phyloP scores from a whole-genome alignment of 768 basidiomycete genomes.

The Boletus reticulatus region DNA sequence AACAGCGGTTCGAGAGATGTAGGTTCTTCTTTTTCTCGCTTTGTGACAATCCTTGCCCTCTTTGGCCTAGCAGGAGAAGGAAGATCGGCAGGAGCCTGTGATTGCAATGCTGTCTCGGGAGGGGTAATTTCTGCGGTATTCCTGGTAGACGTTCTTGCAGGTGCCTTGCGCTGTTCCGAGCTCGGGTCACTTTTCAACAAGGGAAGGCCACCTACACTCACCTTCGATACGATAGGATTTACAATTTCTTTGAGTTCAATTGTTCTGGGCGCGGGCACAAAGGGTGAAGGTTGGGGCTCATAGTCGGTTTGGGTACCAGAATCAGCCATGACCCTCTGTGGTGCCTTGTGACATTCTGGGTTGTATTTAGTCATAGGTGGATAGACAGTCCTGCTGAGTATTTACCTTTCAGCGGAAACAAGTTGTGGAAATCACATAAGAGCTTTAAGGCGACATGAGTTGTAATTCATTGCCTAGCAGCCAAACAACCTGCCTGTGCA shows the following conservation, averaged over 20 bases:
- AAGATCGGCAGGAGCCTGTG: conserved; percentile 16
- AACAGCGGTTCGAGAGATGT: conserved; percentile 3
- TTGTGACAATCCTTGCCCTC: conserved; percentile 29
- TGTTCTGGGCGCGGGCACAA: conserved; percentile 9
- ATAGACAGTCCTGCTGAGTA: neutral
- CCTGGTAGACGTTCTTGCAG: conserved; percentile 17
- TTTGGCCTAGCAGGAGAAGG: conserved; percentile 29
- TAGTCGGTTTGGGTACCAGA: conserved; percentile 29
- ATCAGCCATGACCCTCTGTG: conserved; percentile 20
- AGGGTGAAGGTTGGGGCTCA: conserved; percentile 10
- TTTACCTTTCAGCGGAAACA: conserved; percentile 14
- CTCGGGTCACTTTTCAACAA: conserved; percentile 1
- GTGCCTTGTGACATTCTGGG: neutral
- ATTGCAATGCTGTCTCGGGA: conserved; percentile 9
- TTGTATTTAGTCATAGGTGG: neutral
- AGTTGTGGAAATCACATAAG: conserved; percentile 37
- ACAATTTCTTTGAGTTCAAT: conserved; percentile 21
- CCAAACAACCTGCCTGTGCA: conserved; percentile 49
- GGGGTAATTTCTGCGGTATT: conserved; percentile 14
- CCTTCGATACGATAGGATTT: conserved; percentile 23
- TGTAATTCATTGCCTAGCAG: conserved; percentile 1
- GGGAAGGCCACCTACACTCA: neutral
- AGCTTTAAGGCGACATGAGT: conserved; percentile 30
- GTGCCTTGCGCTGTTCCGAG: conserved; percentile 29
- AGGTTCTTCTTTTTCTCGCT: conserved; percentile 26